phyloP scores from a whole-genome alignment of 1,284 basidiomycete species.

The Sphaerobolus stellatus region DNA sequence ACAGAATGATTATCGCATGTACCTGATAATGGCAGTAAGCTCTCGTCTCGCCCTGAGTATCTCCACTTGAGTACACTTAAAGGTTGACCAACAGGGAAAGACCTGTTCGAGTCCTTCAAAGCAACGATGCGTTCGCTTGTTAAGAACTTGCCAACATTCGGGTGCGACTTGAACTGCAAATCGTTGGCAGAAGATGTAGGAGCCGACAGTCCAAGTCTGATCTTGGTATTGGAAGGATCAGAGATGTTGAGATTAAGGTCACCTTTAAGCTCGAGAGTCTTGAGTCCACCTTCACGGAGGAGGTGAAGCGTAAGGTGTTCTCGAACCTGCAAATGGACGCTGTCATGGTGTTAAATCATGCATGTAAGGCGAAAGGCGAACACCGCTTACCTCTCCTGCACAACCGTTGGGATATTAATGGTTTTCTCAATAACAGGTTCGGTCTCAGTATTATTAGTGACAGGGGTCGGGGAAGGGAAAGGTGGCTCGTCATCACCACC shows the following conservation, averaged over 20 bases:
- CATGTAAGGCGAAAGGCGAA: neutral
- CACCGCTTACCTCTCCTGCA: constrained; percentile 66
- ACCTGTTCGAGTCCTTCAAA: constrained; percentile 79
- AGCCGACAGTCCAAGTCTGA: constrained; percentile 69
- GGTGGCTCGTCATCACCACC: constrained; percentile 74
- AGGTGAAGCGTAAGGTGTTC: constrained; percentile 82
- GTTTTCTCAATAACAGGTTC: constrained; percentile 35
- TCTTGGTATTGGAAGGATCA: constrained; percentile 75
- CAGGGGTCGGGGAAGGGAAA: constrained; percentile 52
- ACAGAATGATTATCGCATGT: neutral
- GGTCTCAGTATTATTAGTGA: constrained; percentile 47
- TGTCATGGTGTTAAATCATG: constrained; percentile 30
- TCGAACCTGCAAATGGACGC: constrained; percentile 84
- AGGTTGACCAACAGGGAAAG: constrained; percentile 87
- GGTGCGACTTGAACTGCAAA: constrained; percentile 95
- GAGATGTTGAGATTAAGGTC: constrained; percentile 90
- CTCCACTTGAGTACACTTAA: constrained; percentile 93
- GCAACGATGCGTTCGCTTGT: constrained; percentile 74
- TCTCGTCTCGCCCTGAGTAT: constrained; percentile 89
- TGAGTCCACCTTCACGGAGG: constrained; percentile 87
- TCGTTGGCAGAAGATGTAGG: constrained; percentile 64
- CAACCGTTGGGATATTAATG: constrained; percentile 72
- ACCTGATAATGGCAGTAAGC: constrained; percentile 76
- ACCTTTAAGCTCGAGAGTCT: constrained; percentile 89
- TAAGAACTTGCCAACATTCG: constrained; percentile 87